These are phyloP conservation scores for Sutorius australiensis DNA, from an alignment of 768 basidiomycete genomes.

Conservation along the genomic window DNA sequence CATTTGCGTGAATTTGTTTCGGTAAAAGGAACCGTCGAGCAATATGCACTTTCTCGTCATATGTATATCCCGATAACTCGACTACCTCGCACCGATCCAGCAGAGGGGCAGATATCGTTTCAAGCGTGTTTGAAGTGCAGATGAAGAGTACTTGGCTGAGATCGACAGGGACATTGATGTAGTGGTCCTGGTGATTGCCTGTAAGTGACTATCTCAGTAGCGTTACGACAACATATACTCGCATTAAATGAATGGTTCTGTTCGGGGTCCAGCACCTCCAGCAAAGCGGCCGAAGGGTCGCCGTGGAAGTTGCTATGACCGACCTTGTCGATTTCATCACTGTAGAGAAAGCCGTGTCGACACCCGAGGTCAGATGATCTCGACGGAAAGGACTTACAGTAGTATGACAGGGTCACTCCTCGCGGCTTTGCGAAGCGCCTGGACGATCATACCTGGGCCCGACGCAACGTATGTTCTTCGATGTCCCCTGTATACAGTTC, in stretches of 20 bases:
- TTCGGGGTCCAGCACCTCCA: conserved; percentile 93
- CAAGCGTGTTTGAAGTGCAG: conserved; percentile 87
- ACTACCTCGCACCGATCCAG: conserved; percentile 89
- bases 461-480: conserved; percentile 89
- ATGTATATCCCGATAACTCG: conserved; percentile 79
- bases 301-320: conserved; percentile 87
- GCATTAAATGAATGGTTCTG: conserved; percentile 84
- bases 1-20: conserved; percentile 81
- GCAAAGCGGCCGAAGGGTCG: conserved; percentile 83
- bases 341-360: conserved; percentile 10
- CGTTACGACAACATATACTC: conserved; percentile 16
- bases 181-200: conserved; percentile 67
- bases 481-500: conserved; percentile 42
- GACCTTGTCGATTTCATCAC: conserved; percentile 90
- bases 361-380: background rate
- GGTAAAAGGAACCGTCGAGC: conserved; percentile 84
- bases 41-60: conserved; percentile 89
- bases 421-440: conserved; percentile 82
- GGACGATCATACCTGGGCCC: conserved; percentile 80
- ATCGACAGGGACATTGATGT: conserved; percentile 85
- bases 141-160: conserved; percentile 88
- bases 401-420: conserved; percentile 77
- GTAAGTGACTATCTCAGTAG: background rate
- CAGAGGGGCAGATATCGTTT: conserved; percentile 84
- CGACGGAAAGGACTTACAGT: conserved; percentile 37